Conservation (phyloP, 139 green algal genomes). For the Chlorella sp. region DNA sequence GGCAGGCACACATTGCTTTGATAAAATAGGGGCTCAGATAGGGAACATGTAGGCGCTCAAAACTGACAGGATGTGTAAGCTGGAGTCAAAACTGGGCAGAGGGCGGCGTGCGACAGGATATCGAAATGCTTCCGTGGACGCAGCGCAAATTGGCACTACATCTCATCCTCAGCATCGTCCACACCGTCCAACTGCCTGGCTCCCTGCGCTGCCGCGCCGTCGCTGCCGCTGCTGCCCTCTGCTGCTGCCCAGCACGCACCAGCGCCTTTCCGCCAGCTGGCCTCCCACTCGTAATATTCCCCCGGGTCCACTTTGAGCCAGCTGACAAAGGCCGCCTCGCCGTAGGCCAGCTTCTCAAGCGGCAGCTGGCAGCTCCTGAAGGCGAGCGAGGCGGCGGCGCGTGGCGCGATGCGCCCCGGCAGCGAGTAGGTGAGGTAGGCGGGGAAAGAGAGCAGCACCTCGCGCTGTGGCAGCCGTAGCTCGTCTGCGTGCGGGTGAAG, state of each 20-base stretch:
- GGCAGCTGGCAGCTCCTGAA: background rate
- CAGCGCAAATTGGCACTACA: no score
- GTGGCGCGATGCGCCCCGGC: conserved; percentile 35
- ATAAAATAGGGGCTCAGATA: no score
- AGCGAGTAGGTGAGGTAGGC: conserved; percentile 43
- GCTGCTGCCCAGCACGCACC: background rate
- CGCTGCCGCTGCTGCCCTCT: background rate
- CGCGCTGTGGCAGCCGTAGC: conserved; percentile 6
- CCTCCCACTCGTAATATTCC: background rate
- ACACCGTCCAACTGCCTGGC: background rate
- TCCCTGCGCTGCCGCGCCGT: background rate
- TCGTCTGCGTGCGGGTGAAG: conserved; percentile 13
- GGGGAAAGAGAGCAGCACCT: conserved; percentile 28
- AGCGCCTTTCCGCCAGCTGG: background rate
- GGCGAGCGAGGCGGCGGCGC: conserved; percentile 9
- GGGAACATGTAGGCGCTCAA: no score
- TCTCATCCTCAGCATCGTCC: background rate
- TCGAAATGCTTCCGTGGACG: no score
- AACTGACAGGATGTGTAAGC: no score
- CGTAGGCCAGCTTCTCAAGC: background rate
- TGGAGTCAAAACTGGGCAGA: no score
- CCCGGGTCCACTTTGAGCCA: background rate
- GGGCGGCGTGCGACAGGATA: no score
- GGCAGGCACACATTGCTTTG: no score
- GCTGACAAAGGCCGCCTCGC: background rate